A percentile compares a stretch with the other conserved stretches of the same genome.
phyloP scores from a whole-genome alignment of 1,139 yeast species.

The Candida glucosophila region DNA sequence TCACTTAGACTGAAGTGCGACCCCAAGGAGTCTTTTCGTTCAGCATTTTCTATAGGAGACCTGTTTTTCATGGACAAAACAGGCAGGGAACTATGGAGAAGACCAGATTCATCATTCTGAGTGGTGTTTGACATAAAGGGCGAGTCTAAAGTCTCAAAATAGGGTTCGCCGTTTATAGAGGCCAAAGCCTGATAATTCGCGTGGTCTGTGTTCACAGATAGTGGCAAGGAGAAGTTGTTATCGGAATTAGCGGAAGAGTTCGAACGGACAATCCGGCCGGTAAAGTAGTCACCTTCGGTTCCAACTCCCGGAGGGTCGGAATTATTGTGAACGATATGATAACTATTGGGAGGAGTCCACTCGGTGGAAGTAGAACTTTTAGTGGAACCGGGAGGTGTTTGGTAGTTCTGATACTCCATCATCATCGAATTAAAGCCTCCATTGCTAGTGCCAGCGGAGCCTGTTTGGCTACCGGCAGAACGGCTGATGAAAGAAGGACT shows the following conservation, averaged over 20 bases:
- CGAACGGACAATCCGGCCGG: conserved; percentile 16
- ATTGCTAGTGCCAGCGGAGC: conserved; percentile 4
- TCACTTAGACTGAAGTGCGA: conserved; percentile 33
- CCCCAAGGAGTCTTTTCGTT: conserved; percentile 12
- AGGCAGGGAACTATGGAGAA: conserved; percentile 12
- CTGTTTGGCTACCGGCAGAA: conserved; percentile 11
- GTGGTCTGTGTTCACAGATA: conserved; percentile 34
- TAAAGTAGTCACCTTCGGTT: conserved; percentile 18
- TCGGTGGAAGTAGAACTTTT: conserved; percentile 24
- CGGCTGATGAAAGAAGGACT: conserved; percentile 33
- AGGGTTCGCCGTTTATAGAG: conserved; percentile 15
- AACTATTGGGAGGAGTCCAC: conserved; percentile 6
- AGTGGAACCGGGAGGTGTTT: conserved; percentile 33
- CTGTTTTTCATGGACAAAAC: no score
- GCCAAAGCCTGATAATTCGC: conserved; percentile 22
- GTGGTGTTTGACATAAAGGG: conserved; percentile 38
- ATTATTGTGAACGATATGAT: conserved; percentile 12
- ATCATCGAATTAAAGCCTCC: conserved; percentile 24
- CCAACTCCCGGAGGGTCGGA: conserved; percentile 8
- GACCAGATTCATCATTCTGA: conserved; percentile 29
- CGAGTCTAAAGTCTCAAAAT: conserved; percentile 26
- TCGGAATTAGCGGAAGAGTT: conserved; percentile 19
- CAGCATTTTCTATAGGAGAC: no score
- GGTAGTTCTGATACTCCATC: conserved; percentile 13
- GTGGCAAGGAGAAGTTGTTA: conserved; percentile 23